Conservation (phyloP, 2,329 filamentous ascomycete genomes). For the Diaporthe ilicicola region DNA sequence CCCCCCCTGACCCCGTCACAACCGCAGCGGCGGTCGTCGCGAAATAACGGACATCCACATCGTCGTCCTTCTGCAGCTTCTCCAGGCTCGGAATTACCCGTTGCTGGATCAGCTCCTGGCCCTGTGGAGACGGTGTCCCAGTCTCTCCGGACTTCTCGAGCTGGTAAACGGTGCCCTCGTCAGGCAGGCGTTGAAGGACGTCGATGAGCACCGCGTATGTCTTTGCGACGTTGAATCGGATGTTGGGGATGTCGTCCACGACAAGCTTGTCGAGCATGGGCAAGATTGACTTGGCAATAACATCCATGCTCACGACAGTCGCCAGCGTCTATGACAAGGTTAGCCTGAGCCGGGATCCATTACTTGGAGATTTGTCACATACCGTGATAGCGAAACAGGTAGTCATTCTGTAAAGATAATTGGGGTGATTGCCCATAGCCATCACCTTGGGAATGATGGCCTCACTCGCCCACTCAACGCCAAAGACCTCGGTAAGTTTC, state of each 20-base stretch:
- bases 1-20: constrained; percentile 60
- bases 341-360: constrained; percentile 38
- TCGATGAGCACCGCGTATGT: constrained; percentile 91
- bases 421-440: constrained; percentile 97
- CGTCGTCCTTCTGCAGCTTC: constrained; percentile 96
- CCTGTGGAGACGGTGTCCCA: constrained; percentile 72
- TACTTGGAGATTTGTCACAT: constrained; percentile 52
- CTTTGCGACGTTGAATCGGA: constrained; percentile 99
- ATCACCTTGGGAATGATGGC: constrained; percentile 99
- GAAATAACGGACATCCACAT: constrained; percentile 98
- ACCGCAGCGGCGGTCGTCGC: constrained; percentile 84
- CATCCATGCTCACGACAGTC: constrained; percentile 89
- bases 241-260: constrained; percentile 95
- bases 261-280: constrained; percentile 97
- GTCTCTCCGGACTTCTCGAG: constrained; percentile 79
- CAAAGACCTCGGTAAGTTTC: constrained; percentile 98
- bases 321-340: constrained; percentile 77
- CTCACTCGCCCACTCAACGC: constrained; percentile 95
- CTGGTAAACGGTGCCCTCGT: constrained; percentile 84
- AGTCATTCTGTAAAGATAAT: constrained; percentile 99
- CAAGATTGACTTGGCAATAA: constrained; percentile 91
- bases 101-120: constrained; percentile 83
- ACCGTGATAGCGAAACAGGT: constrained; percentile 99
- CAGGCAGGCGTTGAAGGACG: constrained; percentile 89
- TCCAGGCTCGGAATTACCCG: constrained; percentile 89